A percentile compares a stretch with the other conserved stretches of the same genome.
Evolutionary conservation across 306 rosid genomes (phyloP).

Genomic region (Ammopiptanthus mongolicus): DNA sequence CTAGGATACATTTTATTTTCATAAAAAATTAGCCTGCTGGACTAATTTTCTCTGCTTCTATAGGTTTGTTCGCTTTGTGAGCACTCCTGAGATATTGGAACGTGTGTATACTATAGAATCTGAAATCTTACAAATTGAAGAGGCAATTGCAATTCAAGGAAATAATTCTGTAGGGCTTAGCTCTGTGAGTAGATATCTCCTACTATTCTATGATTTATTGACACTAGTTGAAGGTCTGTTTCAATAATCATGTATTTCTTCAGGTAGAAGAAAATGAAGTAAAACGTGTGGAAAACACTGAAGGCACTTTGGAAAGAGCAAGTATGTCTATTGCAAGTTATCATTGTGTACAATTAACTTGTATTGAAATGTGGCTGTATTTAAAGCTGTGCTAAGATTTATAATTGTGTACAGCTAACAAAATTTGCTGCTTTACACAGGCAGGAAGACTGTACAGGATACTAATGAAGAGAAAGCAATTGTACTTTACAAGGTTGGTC

Average conservation of each 20-base stretch:
- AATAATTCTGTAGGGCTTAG: conserved; percentile 52
- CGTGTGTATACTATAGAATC: conserved; percentile 80
- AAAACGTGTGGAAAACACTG: conserved; percentile 56
- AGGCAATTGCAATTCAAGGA: conserved; percentile 92
- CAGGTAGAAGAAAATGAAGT: conserved; percentile 72
- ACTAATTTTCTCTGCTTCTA: conserved; percentile 24
- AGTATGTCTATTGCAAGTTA: neutral
- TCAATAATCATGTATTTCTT: conserved; percentile 26
- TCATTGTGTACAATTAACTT: conserved; percentile 21
- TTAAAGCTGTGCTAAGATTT: neutral
- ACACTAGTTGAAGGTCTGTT: conserved; percentile 2
- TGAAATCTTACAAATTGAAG: conserved; percentile 90
- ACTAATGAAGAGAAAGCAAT: conserved; percentile 82
- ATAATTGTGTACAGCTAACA: conserved; percentile 25
- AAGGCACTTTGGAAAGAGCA: conserved; percentile 44
- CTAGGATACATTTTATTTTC: neutral
- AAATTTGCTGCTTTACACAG: conserved; percentile 40
- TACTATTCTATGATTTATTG: neutral
- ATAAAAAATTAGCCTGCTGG: neutral
- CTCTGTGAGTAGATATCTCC: conserved; percentile 47
- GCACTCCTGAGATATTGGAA: conserved; percentile 92
- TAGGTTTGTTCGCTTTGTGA: conserved; percentile 97
- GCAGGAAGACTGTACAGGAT: conserved; percentile 51
- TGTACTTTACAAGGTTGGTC: conserved; percentile 73
- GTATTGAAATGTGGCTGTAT: neutral